These are phyloP conservation scores for Raphanus raphanistrum DNA, from an alignment of 345 rosid species.

Conservation along the genomic window DNA sequence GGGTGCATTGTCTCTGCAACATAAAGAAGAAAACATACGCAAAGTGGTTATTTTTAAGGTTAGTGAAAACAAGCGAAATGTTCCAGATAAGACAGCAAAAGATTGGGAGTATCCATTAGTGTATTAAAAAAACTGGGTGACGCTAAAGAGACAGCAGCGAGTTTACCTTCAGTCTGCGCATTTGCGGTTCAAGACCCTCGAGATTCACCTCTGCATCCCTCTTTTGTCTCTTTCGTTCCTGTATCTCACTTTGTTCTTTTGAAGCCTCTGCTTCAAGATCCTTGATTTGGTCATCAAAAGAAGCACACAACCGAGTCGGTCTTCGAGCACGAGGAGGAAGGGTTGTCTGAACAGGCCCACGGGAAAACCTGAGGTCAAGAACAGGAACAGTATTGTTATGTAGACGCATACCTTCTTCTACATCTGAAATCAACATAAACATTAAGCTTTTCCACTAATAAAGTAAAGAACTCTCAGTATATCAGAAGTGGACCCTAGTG, in stretches of 20 bases:
- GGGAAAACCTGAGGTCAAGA: slow-evolving; percentile 62
- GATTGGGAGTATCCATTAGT: not conserved
- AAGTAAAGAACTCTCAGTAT: too few species aligned
- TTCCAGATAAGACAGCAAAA: slow-evolving; percentile 1
- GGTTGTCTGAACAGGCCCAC: slow-evolving; percentile 80
- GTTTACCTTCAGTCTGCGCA: slow-evolving; percentile 54
- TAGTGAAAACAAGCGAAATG: not conserved
- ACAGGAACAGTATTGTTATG: slow-evolving; percentile 2
- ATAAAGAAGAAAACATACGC: slow-evolving; percentile 9
- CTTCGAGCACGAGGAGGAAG: slow-evolving; percentile 63
- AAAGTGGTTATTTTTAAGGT: not conserved
- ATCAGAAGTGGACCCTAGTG: too few species aligned
- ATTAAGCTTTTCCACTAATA: too few species aligned
- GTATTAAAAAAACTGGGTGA: not conserved
- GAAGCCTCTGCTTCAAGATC: slow-evolving; percentile 52
- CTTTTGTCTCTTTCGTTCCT: slow-evolving; percentile 52
- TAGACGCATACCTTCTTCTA: not conserved
- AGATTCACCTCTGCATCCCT: slow-evolving; percentile 49
- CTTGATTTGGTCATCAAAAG: slow-evolving; percentile 72
- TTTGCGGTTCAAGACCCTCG: slow-evolving; percentile 45
- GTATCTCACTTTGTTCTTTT: slow-evolving; percentile 41
- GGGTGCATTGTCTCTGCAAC: slow-evolving; percentile 52
- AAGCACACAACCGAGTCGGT: slow-evolving; percentile 68
- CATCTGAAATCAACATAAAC: not conserved
- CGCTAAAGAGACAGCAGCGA: not conserved